Evolutionary conservation across 768 basidiomycete genomes (phyloP).

Genomic region (Tricholomella constricta): DNA sequence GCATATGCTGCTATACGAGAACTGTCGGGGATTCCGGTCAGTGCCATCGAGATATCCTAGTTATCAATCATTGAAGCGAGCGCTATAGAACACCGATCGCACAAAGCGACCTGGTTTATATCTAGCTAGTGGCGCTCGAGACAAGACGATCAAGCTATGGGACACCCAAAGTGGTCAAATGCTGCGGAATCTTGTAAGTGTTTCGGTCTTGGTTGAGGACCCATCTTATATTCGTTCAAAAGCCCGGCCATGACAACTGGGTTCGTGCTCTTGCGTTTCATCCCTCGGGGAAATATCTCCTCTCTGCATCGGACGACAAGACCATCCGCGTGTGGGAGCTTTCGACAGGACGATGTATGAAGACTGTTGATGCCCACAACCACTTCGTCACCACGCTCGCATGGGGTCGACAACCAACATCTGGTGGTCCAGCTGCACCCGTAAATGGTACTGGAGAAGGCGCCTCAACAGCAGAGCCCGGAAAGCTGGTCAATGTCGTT

Average conservation of each 20-base stretch:
- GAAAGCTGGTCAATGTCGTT: conserved; percentile 69
- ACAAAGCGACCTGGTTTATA: conserved; percentile 56
- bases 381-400: conserved; percentile 82
- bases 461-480: conserved; percentile 37
- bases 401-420: conserved; percentile 68
- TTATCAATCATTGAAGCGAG: conserved; percentile 7
- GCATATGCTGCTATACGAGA: conserved; percentile 78
- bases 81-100: conserved; percentile 49
- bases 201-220: conserved; percentile 4
- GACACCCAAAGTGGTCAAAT: conserved; percentile 83
- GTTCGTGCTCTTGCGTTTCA: conserved; percentile 87
- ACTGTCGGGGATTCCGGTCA: conserved; percentile 69
- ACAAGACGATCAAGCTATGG: conserved; percentile 93
- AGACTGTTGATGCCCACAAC: conserved; percentile 84
- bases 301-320: conserved; percentile 94
- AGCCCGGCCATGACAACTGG: conserved; percentile 90
- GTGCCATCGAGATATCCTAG: conserved; percentile 20
- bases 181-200: conserved; percentile 69
- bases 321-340: conserved; percentile 91
- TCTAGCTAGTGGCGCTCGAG: conserved; percentile 82
- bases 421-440: conserved; percentile 37
- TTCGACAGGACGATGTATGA: conserved; percentile 79
- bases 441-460: conserved; percentile 31
- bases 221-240: conserved; percentile 7
- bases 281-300: conserved; percentile 83